phyloP scores from a whole-genome alignment of 73 alveolate genomes.

The Paraurostyla sp. region DNA sequence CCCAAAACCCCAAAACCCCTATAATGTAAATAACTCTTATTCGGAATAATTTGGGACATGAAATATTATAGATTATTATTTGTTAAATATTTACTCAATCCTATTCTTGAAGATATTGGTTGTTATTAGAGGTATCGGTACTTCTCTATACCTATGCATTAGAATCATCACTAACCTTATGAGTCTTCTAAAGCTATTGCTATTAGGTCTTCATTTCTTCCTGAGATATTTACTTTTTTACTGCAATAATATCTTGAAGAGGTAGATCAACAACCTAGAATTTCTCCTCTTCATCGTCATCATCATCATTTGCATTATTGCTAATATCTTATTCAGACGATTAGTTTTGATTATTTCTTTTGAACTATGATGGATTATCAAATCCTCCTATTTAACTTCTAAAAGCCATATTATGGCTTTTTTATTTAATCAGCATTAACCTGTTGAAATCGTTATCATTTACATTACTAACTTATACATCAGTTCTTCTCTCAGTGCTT shows the following conservation, averaged over 20 bases:
- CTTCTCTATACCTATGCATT: neutral
- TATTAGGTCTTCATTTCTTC: neutral
- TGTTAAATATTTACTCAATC: conserved; percentile 8
- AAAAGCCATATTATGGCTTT: neutral
- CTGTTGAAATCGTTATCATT: neutral
- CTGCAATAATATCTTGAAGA: neutral
- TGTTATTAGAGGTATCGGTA: neutral
- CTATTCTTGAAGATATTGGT: neutral
- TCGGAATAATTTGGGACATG: too few species aligned
- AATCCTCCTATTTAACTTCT: neutral
- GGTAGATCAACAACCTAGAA: neutral
- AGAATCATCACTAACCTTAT: conserved; percentile 2
- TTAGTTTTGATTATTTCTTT: neutral
- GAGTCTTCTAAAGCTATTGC: neutral
- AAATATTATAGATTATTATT: too few species aligned
- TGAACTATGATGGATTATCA: neutral
- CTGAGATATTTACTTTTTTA: too few species aligned
- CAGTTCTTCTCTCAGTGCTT: neutral
- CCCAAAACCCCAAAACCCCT: too few species aligned
- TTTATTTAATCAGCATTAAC: neutral
- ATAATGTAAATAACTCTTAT: too few species aligned
- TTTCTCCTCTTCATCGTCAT: neutral
- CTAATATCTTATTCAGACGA: neutral
- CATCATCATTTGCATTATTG: neutral
- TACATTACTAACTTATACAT: too few species aligned